A percentile compares a stretch with the other conserved stretches of the same genome.
Conservation (phyloP, 352 stramenopile genomes). For the Globisporangium apiculatum region DNA sequence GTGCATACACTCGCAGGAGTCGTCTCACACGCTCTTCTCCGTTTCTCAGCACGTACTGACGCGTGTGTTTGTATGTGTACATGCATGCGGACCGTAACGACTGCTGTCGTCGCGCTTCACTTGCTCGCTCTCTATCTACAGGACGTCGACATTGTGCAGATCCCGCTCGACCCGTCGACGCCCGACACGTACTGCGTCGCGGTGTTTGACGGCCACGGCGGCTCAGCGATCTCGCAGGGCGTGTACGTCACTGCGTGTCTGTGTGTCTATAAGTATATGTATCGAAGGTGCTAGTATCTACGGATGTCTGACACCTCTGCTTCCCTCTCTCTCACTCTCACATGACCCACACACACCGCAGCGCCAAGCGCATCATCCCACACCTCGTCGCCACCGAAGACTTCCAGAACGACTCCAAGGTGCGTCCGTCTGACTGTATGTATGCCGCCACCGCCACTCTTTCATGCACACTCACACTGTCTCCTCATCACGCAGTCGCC, state of each 20-base stretch:
- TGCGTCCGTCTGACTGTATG: conserved; percentile 1
- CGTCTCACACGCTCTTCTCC: background rate
- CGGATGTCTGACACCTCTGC: background rate
- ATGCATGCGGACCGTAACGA: background rate
- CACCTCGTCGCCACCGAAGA: conserved; percentile 61
- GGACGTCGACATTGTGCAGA: conserved; percentile 69
- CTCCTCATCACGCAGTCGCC: conserved; percentile 20
- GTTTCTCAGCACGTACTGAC: background rate
- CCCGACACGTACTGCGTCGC: conserved; percentile 61
- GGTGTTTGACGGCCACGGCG: conserved; percentile 83
- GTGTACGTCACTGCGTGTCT: conserved; percentile 32
- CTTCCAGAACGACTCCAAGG: conserved; percentile 67
- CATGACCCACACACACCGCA: conserved; percentile 10
- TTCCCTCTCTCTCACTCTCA: background rate
- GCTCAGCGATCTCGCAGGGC: conserved; percentile 51
- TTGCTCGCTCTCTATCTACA: conserved; percentile 10
- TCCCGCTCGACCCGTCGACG: conserved; percentile 49
- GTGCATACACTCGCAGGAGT: background rate
- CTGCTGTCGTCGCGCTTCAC: background rate
- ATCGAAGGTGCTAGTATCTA: background rate
- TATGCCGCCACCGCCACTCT: background rate
- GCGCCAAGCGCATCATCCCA: conserved; percentile 58
- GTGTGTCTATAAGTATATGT: too few relatives aligned
- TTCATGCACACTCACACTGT: background rate
- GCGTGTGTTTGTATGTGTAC: background rate